Evolutionary conservation across 2,329 filamentous ascomycete species (phyloP), one percentile per base, ranked within the genome.

Genomic region (Curvularia sp.): DNA sequence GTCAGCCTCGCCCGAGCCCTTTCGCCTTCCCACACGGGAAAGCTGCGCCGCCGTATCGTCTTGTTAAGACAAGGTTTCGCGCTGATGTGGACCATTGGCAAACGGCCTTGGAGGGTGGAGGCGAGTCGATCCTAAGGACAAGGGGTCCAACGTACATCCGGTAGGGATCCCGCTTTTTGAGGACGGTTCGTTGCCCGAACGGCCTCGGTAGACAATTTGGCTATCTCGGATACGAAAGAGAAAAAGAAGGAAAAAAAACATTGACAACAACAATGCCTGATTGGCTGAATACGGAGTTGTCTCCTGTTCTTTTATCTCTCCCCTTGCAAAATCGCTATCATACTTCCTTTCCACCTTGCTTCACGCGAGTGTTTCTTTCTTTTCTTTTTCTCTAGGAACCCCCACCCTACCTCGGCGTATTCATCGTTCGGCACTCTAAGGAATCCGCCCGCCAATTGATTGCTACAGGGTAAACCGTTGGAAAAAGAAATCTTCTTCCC

Each of bases 41-140:
- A 32, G 25, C 25, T 30, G 27, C 49, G 23, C 25, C 25, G 25
- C 38, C 49, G 36, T 8, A 21, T 30, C 18, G 21, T 42, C 27
- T 23, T 39, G 32, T 12, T 23, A n/a, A 41, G 36, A 52, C 49
- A 52, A 43, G 49, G 49, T 42, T 49, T 49, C 15, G 23, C 25
- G n/a, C 34, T 49, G 47, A 25, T 18, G 5, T 32, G 19, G 38
- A 19, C 21, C 49, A 45, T 52, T 45, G 15, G 42, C 9, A 43
- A 30, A 43, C 30, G 27, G 27, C 30, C 28, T 34, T 42, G 21
- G 18, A 27, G 27, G 19, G 49, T 52, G 49, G 49, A 52, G 49
- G 49, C 28, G 49, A 51, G 49, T 18, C 32, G 38, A 52, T 52
- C 49, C 41, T 45, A n/a, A 36, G 41, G 18, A 19, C 49, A 46